phyloP scores from a whole-genome alignment of 306 rosid genomes.

The Begonia fuchsioides region DNA sequence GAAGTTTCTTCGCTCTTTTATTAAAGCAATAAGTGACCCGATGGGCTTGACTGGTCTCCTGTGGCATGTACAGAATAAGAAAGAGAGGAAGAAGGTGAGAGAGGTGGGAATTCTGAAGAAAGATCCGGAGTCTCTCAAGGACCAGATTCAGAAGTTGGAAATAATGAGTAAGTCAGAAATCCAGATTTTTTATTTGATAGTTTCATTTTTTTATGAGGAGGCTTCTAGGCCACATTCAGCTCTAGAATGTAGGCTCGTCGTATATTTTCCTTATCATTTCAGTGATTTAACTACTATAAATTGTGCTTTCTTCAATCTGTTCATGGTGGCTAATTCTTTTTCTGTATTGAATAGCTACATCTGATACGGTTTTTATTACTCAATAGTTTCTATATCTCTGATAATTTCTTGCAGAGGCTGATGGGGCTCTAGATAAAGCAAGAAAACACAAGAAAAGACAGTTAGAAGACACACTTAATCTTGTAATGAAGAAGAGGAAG shows the following conservation, averaged over 20 bases:
- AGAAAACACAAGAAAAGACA: slow-evolving; percentile 98
- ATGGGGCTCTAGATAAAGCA: slow-evolving; percentile 97
- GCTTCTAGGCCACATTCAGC: too few relatives aligned
- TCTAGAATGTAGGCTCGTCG: too few relatives aligned
- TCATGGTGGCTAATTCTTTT: too few relatives aligned
- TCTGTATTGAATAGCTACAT: too few relatives aligned
- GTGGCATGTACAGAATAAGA: slow-evolving; percentile 48
- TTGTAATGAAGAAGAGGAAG: slow-evolving; percentile 86
- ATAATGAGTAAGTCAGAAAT: slow-evolving; percentile 59
- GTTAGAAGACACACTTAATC: slow-evolving; percentile 82
- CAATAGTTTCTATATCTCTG: not conserved
- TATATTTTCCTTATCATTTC: too few relatives aligned
- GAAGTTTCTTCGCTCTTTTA: too few relatives aligned
- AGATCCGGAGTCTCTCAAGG: slow-evolving; percentile 71
- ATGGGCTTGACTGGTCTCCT: slow-evolving; percentile 1
- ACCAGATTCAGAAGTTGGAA: slow-evolving; percentile 91
- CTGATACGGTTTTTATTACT: too few relatives aligned
- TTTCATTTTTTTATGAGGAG: too few relatives aligned
- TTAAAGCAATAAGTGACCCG: too few relatives aligned
- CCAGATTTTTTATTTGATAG: too few relatives aligned
- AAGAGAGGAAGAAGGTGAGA: slow-evolving; percentile 95
- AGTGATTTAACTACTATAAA: too few relatives aligned
- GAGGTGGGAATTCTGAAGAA: slow-evolving; percentile 99
- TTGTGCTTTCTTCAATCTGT: too few relatives aligned
- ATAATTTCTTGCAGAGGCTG: slow-evolving; percentile 65